These are phyloP conservation scores for Bruguiera parviflora DNA, from an alignment of 345 rosid genomes.

Conservation along the genomic window DNA sequence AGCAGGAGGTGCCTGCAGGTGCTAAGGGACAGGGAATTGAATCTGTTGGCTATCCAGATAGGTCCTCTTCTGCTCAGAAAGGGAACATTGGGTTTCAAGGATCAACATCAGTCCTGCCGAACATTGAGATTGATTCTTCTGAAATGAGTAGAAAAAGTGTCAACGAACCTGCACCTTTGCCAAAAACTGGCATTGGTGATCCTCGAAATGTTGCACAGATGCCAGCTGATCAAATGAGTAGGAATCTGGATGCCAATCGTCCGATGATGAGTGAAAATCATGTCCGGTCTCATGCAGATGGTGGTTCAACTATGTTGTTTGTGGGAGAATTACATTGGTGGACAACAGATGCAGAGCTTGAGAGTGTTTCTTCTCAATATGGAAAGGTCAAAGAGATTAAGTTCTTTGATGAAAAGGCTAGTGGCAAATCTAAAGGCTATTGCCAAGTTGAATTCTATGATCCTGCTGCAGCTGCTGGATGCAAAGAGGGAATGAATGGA, in stretches of 20 bases:
- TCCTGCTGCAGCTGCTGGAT: constrained; percentile 55
- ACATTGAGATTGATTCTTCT: constrained; percentile 39
- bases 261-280: constrained; percentile 53
- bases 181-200: constrained; percentile 41
- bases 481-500: constrained; percentile 82
- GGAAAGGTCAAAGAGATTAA: constrained; percentile 75
- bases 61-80: constrained; percentile 42
- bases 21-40: constrained; percentile 47
- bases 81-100: constrained; percentile 50
- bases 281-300: not conserved
- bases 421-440: constrained; percentile 84
- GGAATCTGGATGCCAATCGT: constrained; percentile 23
- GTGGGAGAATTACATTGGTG: constrained; percentile 95
- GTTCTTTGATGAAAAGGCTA: constrained; percentile 85
- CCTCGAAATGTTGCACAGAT: constrained; percentile 51
- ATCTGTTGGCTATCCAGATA: constrained; percentile 41
- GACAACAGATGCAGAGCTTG: constrained; percentile 86
- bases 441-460: constrained; percentile 87
- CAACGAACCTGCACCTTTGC: constrained; percentile 46
- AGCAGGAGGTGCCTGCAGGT: constrained; percentile 25
- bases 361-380: constrained; percentile 57
- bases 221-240: constrained; percentile 51
- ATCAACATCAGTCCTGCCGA: constrained; percentile 38
- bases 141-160: constrained; percentile 40
- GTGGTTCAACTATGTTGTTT: constrained; percentile 46